Evolutionary conservation across 257 asterid species (phyloP).

Genomic region (Scutellaria baicalensis): DNA sequence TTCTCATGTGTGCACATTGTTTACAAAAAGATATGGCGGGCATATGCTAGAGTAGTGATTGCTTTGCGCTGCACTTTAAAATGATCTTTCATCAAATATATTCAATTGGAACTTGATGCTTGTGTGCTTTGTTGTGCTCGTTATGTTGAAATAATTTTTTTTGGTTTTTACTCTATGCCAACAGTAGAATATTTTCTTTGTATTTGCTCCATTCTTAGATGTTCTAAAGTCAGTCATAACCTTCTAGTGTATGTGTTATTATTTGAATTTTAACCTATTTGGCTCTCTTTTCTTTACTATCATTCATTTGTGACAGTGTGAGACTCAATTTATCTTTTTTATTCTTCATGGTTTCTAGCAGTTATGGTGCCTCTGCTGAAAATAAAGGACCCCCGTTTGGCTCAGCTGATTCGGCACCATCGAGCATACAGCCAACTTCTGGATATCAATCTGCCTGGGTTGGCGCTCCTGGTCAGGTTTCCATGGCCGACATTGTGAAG

Average conservation of each 20-base stretch:
- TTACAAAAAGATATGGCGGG: background rate
- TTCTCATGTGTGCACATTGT: background rate
- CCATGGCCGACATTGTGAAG: slow-evolving; percentile 99
- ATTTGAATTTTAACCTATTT: background rate
- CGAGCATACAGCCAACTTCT: slow-evolving; percentile 38
- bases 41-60: background rate
- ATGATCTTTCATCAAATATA: background rate
- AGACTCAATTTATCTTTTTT: background rate
- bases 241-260: background rate
- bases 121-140: background rate
- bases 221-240: background rate
- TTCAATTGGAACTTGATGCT: background rate
- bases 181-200: no score
- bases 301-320: background rate
- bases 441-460: slow-evolving; percentile 63
- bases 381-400: slow-evolving; percentile 34
- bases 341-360: slow-evolving; percentile 24
- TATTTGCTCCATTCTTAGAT: background rate
- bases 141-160: background rate
- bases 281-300: background rate
- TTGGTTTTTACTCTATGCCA: background rate
- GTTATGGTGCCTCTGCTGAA: slow-evolving; percentile 46
- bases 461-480: slow-evolving; percentile 73
- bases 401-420: slow-evolving; percentile 33
- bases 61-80: background rate